These are phyloP conservation scores for Erigeron canadensis DNA, from an alignment of 129 eudicot genomes.

Conservation along the genomic window DNA sequence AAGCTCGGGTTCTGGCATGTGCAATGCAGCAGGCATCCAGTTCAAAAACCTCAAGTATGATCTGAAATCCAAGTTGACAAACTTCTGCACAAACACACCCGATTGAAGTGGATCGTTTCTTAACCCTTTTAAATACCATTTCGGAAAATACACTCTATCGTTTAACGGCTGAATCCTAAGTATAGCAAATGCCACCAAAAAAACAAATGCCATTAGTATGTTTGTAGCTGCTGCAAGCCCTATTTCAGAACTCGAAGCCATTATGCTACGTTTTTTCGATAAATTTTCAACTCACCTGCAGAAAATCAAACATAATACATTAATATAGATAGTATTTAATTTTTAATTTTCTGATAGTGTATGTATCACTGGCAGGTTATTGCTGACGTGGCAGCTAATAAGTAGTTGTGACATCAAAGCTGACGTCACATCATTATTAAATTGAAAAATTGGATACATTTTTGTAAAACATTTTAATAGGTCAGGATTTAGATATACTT, in stretches of 20 bases:
- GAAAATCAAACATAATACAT: neutral
- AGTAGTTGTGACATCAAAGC: neutral
- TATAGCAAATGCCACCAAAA: conserved; percentile 77
- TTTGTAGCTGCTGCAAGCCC: conserved; percentile 79
- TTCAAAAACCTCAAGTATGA: conserved; percentile 74
- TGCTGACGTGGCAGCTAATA: neutral
- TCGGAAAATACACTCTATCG: conserved; percentile 86
- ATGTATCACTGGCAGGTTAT: too few relatives aligned
- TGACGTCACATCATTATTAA: too few relatives aligned
- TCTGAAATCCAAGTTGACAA: conserved; percentile 73
- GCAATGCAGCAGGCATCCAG: conserved; percentile 91
- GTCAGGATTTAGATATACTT: neutral
- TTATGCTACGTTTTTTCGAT: conserved; percentile 21
- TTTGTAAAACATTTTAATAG: too few relatives aligned
- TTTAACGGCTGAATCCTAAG: conserved; percentile 86
- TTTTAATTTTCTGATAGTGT: too few relatives aligned
- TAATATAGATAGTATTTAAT: neutral
- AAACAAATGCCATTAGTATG: conserved; percentile 61
- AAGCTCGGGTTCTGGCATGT: conserved; percentile 89
- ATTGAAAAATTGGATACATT: too few relatives aligned
- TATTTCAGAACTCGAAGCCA: conserved; percentile 72
- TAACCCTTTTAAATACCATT: conserved; percentile 87
- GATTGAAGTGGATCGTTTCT: conserved; percentile 63
- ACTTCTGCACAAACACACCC: conserved; percentile 59
- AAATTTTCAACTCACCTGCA: conserved; percentile 27